Evolutionary conservation across 805 yeast species (phyloP).

Genomic region (Yarrowia sp.): DNA sequence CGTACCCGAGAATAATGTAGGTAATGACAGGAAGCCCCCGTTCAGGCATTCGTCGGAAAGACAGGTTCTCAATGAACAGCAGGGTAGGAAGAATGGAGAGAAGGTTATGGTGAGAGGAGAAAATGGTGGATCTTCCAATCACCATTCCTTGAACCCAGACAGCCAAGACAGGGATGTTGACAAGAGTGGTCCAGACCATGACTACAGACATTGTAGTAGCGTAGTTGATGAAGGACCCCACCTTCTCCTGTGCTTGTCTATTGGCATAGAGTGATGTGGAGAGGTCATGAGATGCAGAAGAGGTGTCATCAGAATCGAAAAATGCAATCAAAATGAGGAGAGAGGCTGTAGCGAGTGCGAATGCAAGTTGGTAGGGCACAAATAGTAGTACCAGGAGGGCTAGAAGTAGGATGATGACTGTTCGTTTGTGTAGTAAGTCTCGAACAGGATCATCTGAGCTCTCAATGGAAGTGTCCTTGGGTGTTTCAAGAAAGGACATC

Average conservation of each 20-base stretch:
- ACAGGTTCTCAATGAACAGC: constrained; percentile 54
- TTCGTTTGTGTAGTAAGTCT: not conserved
- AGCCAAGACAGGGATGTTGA: constrained; percentile 71
- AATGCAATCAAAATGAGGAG: constrained; percentile 54
- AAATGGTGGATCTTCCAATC: constrained; percentile 77
- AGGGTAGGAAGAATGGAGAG: constrained; percentile 74
- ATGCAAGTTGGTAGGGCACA: constrained; percentile 81
- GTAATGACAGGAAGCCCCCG: constrained; percentile 35
- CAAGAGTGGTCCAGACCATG: constrained; percentile 76
- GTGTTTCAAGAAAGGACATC: not conserved
- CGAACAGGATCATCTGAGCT: not conserved
- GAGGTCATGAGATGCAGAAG: not conserved
- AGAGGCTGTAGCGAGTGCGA: constrained; percentile 54
- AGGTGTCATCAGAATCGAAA: constrained; percentile 18
- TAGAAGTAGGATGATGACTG: constrained; percentile 3
- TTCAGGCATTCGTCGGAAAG: constrained; percentile 48
- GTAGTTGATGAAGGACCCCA: constrained; percentile 50
- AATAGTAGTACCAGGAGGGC: constrained; percentile 2
- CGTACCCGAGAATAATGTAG: constrained; percentile 49
- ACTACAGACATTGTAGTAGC: constrained; percentile 61
- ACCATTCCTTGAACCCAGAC: constrained; percentile 81
- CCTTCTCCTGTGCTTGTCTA: constrained; percentile 32
- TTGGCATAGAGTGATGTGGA: not conserved
- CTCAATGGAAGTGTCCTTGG: not conserved
- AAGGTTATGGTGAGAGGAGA: constrained; percentile 81